A percentile compares a stretch with the other conserved stretches of the same genome.
These are phyloP conservation scores for Colletotrichum sp. DNA, from an alignment of 2,329 filamentous ascomycete genomes.

Conservation along the genomic window DNA sequence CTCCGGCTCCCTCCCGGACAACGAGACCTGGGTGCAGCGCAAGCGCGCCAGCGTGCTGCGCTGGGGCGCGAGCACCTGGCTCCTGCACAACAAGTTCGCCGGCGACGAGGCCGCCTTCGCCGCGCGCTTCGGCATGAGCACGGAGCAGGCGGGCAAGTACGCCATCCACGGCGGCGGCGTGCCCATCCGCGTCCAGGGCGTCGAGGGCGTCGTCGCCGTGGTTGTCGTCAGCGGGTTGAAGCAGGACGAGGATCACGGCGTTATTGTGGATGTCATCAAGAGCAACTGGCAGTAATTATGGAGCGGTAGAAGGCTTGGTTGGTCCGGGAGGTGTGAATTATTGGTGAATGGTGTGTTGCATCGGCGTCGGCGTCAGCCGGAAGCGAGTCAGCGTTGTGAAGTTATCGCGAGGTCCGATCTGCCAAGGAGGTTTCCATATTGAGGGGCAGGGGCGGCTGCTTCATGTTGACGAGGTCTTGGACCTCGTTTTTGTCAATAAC, in stretches of 20 bases:
- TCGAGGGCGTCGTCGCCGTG: slow-evolving; percentile 78
- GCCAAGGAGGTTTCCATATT: neutral
- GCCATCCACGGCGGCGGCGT: slow-evolving; percentile 81
- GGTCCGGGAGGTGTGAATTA: neutral
- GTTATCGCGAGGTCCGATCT: neutral
- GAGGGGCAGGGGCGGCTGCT: neutral
- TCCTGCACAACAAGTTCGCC: slow-evolving; percentile 70
- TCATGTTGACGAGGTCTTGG: neutral
- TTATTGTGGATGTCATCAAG: slow-evolving; percentile 73
- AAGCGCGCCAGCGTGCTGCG: slow-evolving; percentile 76
- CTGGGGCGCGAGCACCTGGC: slow-evolving; percentile 74
- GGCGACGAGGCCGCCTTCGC: slow-evolving; percentile 70
- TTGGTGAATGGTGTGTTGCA: neutral
- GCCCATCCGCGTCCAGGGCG: slow-evolving; percentile 73
- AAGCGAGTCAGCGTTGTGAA: neutral
- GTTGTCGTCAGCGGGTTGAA: slow-evolving; percentile 79
- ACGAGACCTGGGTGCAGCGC: slow-evolving; percentile 72
- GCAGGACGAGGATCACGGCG: slow-evolving; percentile 78
- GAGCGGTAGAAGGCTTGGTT: neutral
- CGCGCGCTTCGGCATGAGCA: slow-evolving; percentile 67
- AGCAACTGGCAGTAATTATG: slow-evolving; percentile 45
- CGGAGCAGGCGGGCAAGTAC: slow-evolving; percentile 63
- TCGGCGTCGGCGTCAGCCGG: neutral
- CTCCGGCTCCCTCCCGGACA: slow-evolving; percentile 72
- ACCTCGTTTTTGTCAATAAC: neutral